Evolutionary conservation across 1,284 basidiomycete genomes (phyloP).

Genomic region (Ceratorhiza oryzae-sativae): DNA sequence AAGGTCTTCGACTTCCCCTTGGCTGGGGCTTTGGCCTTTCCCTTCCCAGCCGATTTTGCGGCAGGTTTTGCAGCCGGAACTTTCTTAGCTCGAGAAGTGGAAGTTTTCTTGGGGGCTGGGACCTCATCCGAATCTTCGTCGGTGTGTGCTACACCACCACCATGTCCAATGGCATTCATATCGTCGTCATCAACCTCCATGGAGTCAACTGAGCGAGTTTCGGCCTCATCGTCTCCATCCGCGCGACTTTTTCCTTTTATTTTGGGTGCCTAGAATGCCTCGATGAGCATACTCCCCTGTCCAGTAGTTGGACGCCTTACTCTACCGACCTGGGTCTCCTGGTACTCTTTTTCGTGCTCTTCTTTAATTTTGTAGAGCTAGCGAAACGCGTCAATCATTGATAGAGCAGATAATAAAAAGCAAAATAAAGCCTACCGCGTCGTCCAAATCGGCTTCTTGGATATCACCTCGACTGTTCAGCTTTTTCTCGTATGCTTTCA

Average conservation of each 20-base stretch:
- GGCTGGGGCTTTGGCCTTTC: slow-evolving; percentile 48
- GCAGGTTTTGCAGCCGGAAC: slow-evolving; percentile 38
- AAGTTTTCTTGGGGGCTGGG: slow-evolving; percentile 43
- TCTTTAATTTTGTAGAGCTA: slow-evolving; percentile 73
- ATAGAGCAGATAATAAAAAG: slow-evolving; percentile 45
- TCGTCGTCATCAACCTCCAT: slow-evolving; percentile 73
- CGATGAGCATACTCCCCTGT: background rate
- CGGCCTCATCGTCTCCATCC: slow-evolving; percentile 58
- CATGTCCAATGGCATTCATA: slow-evolving; percentile 47
- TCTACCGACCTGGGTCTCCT: slow-evolving; percentile 49
- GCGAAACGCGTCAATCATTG: slow-evolving; percentile 2
- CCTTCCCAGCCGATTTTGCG: slow-evolving; percentile 57
- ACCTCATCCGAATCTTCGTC: slow-evolving; percentile 45
- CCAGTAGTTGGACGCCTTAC: slow-evolving; percentile 16
- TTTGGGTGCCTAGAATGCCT: slow-evolving; percentile 38
- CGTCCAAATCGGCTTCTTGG: slow-evolving; percentile 76
- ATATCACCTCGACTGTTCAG: slow-evolving; percentile 72
- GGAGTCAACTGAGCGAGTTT: slow-evolving; percentile 70
- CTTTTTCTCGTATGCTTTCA: slow-evolving; percentile 68
- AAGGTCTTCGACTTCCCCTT: slow-evolving; percentile 43
- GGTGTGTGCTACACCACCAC: slow-evolving; percentile 56
- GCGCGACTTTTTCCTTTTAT: slow-evolving; percentile 58
- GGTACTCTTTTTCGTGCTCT: slow-evolving; percentile 67
- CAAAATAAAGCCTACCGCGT: slow-evolving; percentile 68
- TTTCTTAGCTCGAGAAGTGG: slow-evolving; percentile 52